A percentile compares a stretch with the other conserved stretches of the same genome.
Conservation (phyloP, 805 yeast genomes). For the Scheffersomyces stipitis region DNA sequence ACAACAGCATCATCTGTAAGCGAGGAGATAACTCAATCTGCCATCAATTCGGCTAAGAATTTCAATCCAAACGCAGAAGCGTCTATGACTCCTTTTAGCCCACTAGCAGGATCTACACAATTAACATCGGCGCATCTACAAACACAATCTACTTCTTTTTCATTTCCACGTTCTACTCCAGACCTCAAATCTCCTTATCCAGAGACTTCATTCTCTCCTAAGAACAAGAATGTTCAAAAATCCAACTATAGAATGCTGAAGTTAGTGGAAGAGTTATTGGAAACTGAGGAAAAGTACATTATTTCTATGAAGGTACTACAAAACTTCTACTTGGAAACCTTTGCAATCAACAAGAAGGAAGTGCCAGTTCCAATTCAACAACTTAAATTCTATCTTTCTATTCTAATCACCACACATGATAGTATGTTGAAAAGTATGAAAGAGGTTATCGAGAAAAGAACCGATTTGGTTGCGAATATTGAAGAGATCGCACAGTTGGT, state of each 20-base stretch:
- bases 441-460: slow-evolving; percentile 23
- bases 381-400: slow-evolving; percentile 1
- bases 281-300: slow-evolving; percentile 50
- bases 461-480: slow-evolving; percentile 21
- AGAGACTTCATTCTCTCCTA: slow-evolving; percentile 18
- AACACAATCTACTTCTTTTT: background rate
- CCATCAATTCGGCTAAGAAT: too few relatives aligned
- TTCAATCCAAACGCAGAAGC: too few relatives aligned
- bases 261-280: slow-evolving; percentile 46
- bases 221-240: background rate
- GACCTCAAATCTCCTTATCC: slow-evolving; percentile 19
- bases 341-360: slow-evolving; percentile 28
- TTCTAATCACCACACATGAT: background rate
- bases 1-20: too few relatives aligned
- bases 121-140: too few relatives aligned
- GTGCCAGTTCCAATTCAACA: slow-evolving; percentile 25
- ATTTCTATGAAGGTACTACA: slow-evolving; percentile 42
- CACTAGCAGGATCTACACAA: too few relatives aligned
- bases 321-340: slow-evolving; percentile 43
- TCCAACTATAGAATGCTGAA: slow-evolving; percentile 19
- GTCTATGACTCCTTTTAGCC: too few relatives aligned
- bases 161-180: background rate
- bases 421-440: slow-evolving; percentile 11
- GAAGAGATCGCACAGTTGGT: slow-evolving; percentile 13
- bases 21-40: too few relatives aligned